These are phyloP conservation scores for Wickerhamomyces bisporus DNA, from an alignment of 805 yeast species.

Conservation along the genomic window DNA sequence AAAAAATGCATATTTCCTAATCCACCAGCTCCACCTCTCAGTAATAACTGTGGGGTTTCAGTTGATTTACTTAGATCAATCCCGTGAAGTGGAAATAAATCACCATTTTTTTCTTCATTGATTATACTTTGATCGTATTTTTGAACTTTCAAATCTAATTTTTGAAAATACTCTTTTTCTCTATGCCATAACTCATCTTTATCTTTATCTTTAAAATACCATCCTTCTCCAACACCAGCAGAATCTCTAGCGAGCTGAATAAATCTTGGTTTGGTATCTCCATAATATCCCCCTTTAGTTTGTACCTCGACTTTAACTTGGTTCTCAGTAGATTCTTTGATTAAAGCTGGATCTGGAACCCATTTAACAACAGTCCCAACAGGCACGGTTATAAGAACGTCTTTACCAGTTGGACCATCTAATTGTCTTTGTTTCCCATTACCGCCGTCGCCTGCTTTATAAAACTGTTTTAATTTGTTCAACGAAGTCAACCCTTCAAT, in stretches of 20 bases:
- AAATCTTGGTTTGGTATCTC: conserved; percentile 31
- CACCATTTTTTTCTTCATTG: conserved; percentile 53
- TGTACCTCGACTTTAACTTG: conserved; percentile 30
- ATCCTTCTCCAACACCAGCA: conserved; percentile 73
- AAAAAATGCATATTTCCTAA: conserved; percentile 95
- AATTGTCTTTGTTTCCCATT: conserved; percentile 71
- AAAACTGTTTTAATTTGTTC: conserved; percentile 60
- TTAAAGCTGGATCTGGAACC: conserved; percentile 67
- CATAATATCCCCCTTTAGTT: conserved; percentile 23
- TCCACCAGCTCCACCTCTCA: conserved; percentile 91
- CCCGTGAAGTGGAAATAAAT: conserved; percentile 78
- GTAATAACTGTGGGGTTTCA: conserved; percentile 58
- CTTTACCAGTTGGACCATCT: conserved; percentile 83
- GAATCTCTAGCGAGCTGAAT: conserved; percentile 61
- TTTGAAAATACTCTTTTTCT: conserved; percentile 59
- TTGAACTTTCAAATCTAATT: conserved; percentile 57
- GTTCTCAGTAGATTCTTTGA: conserved; percentile 22
- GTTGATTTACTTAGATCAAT: conserved; percentile 63
- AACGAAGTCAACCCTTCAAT: conserved; percentile 65
- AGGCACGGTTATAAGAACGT: conserved; percentile 79
- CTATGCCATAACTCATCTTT: conserved; percentile 61
- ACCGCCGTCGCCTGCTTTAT: conserved; percentile 68
- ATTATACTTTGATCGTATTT: conserved; percentile 57
- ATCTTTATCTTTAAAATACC: conserved; percentile 75
- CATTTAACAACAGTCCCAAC: conserved; percentile 85